Evolutionary conservation across 768 basidiomycete species (phyloP).

Genomic region (Lentinula guzmanii): DNA sequence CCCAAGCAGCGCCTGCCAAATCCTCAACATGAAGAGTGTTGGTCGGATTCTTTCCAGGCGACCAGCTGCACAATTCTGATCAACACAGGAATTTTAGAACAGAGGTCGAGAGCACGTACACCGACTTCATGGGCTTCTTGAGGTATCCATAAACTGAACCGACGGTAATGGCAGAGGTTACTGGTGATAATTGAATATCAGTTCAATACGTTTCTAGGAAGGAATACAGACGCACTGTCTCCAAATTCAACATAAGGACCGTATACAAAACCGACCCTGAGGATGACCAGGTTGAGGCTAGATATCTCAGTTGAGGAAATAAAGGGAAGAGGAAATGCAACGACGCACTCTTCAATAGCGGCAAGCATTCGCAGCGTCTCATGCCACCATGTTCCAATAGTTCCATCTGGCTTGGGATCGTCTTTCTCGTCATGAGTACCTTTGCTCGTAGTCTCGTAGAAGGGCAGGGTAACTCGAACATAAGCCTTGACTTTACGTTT

Average conservation of each 20-base stretch:
- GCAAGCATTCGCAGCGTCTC: constrained; percentile 73
- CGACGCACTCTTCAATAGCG: constrained; percentile 63
- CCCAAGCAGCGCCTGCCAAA: constrained; percentile 72
- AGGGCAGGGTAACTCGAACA: constrained; percentile 70
- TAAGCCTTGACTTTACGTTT: constrained; percentile 74
- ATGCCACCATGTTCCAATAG: constrained; percentile 84
- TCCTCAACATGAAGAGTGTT: constrained; percentile 78
- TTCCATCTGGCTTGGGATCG: constrained; percentile 63
- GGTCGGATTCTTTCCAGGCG: constrained; percentile 68
- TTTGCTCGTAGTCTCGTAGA: constrained; percentile 71
- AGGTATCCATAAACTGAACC: constrained; percentile 78
- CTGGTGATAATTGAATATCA: constrained; percentile 28
- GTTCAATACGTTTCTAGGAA: constrained; percentile 6
- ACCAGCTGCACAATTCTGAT: constrained; percentile 48
- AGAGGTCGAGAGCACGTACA: constrained; percentile 38
- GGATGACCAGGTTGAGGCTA: constrained; percentile 76
- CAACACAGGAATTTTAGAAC: neutral
- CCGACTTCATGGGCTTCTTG: constrained; percentile 79
- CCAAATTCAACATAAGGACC: constrained; percentile 78
- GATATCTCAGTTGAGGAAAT: neutral
- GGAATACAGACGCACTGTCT: constrained; percentile 40
- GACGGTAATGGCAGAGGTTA: constrained; percentile 66
- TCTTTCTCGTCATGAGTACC: constrained; percentile 64
- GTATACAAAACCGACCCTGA: constrained; percentile 72
- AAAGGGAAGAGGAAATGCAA: constrained; percentile 5